Base-by-base conservation (phyloP, 2,329 filamentous ascomycete genomes). In the Cadophora malorum region DNA sequence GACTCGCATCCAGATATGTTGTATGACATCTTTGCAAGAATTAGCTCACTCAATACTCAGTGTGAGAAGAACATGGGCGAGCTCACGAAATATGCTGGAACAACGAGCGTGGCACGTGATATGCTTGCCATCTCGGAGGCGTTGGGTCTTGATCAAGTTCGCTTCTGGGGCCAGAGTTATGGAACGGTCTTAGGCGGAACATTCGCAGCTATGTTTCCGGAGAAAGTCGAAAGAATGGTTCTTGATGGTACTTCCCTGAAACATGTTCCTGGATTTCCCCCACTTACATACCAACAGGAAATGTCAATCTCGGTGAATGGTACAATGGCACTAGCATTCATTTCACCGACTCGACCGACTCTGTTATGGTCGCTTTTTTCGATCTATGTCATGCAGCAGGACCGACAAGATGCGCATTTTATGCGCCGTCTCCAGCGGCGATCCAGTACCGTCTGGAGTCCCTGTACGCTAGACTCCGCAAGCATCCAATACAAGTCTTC, bases 101-200 rank as follows among this genome's bases (percentile, higher is more conserved):
- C 56, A n/a, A 28, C 56, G 3, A 41, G 33, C 23, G n/a, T 25
- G n/a, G 56, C 56, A 21, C 31, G 56, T 41, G 56, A 60, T 28
- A 60, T 60, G 56, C 56, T 60, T 10, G 56, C 35, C 9, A 60
- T 60, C 19, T 41, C 33, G 33, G 31, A 60, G 31, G 41, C n/a
- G 35, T 9, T 28, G 21, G 56, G 56, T n/a, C 25, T n/a, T 16
- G 74, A 72, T 65, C 75, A 75, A 69, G 71, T 85, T 28, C 80
- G 81, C 69, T 85, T 84, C 71, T 80, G 82, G 76, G 83, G 84
- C 0, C 79, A 84, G 50, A 84, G 81, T 3, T 86, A 86, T 67
- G 81, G 81, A 5, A 81, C 79, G 1, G 70, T 80, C 8, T 74
- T 82, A 7, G 80, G 80, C 1, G 79, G 79, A 45, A 80, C 78